Base-by-base conservation (phyloP, 164 flowering plant species). In the Nelumbo lutea region DNA sequence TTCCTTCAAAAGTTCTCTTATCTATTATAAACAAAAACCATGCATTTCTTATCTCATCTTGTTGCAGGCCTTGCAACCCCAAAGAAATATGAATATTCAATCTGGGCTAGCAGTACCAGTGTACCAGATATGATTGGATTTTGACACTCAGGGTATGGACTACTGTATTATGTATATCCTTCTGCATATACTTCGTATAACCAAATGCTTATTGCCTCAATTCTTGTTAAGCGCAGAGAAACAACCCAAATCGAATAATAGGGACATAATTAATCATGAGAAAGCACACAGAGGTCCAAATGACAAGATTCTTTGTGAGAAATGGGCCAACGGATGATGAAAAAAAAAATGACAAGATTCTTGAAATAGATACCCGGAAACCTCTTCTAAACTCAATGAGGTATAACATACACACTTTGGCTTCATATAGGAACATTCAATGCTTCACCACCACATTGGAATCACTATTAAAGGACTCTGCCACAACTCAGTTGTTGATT, bases 361-460 rank as follows among this genome's bases (percentile, higher is more conserved):
- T 89, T 2, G 96, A 91, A 75, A 83, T 89, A 13, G 96, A 90
- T 67, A 86, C 91, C 10, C 89, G 90, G 79, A 86, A 84, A 72
- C 95, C 96, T 43, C 83, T 66, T 67, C 70, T 75, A 38, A 79
- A 67, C 46, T 70, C 80, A 47, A 86, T 27, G 27, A 27, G 64
- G 52, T 69, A 71, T 40, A 72, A 40, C 69, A 70, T 27, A 27
- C 73, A 75, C 62, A 67, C 50, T 13, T 59, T 76, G 2, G 55
- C 72, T 62, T 73, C 73, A 6, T 84, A 82, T 27, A 45, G 75
- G 47, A 68, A 67, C 64, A 71, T 78, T 57, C 78, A 69, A 11
- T 79, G 80, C 77, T 70, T 57, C 7, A 65, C 73, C 27, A 27
- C 27, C 55, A 41, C 83, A 50, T 50, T 79, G n/a, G 83, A 83